These are phyloP conservation scores for Sporormia fimetaria DNA, from an alignment of 495 filamentous ascomycete species.

Conservation along the genomic window DNA sequence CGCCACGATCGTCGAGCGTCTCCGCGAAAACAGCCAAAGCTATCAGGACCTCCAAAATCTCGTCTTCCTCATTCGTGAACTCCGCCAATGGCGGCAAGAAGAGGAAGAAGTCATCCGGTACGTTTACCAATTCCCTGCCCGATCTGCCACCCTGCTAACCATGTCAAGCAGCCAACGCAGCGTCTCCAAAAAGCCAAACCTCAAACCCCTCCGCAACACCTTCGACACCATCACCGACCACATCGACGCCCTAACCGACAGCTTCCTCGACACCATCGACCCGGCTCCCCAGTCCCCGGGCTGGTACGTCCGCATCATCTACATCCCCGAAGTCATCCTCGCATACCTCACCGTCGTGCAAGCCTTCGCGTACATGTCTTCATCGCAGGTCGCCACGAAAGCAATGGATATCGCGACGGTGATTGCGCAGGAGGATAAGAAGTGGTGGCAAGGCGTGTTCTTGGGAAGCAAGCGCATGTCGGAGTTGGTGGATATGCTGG, in stretches of 20 bases:
- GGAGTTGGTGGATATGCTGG: conserved; percentile 66
- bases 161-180: too few species aligned
- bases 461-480: conserved; percentile 54
- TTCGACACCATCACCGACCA: background rate
- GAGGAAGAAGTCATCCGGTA: conserved; percentile 33
- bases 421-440: conserved; percentile 49
- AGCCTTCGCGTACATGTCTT: conserved; percentile 52
- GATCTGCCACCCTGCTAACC: too few species aligned
- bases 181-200: background rate
- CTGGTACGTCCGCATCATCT: too few species aligned
- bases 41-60: conserved; percentile 65
- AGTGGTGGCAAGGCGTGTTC: conserved; percentile 56
- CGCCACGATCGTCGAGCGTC: conserved; percentile 12
- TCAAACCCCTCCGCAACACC: background rate
- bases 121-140: conserved; percentile 9
- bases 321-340: conserved; percentile 70
- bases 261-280: too few species aligned
- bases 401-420: conserved; percentile 66
- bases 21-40: conserved; percentile 31
- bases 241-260: conserved; percentile 12
- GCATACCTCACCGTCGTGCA: conserved; percentile 68
- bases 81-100: conserved; percentile 47
- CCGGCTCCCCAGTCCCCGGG: too few species aligned
- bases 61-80: conserved; percentile 50
- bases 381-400: conserved; percentile 53